Evolutionary conservation across 148 eudicot genomes (phyloP), one percentile per base, ranked within the genome.

Genomic region (Persicaria tinctoria): DNA sequence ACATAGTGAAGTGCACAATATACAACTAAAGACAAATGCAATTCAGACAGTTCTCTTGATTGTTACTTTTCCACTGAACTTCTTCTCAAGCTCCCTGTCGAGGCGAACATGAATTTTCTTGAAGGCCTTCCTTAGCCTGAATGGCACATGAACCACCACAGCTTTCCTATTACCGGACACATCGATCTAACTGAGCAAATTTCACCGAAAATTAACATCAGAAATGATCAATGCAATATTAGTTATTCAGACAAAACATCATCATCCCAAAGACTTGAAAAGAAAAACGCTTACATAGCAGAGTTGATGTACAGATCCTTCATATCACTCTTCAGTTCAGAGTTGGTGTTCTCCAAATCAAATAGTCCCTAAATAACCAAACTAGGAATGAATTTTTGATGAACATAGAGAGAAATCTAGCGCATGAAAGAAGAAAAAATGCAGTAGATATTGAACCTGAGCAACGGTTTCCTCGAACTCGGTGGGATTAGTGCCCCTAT

Each of bases 61-160:
- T 23, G 14, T 32, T 27, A 62, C 68, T 45, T 62, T 62, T 32
- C 68, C 68, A 16, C 68, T 70, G 51, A 70, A 70, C 51, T 70
- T 70, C 73, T 70, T 70, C 73, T 70, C 73, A 70, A 70, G 73
- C 51, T 70, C 73, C 32, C 73, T 70, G 51, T 46, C 73, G 46
- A 70, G 68, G 51, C 73, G 73, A 70, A n/a, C n/a, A n/a, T n/a
- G n/a, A n/a, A n/a, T n/a, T n/a, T n/a, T n/a, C n/a, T n/a, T n/a
- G 73, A 8, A 70, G 6, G 73, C 73, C 51, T 62, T 62, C 73
- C 73, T 70, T 6, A 70, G 51, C 51, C 73, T 70, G 51, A 14
- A 70, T 3, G 73, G 73, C 20, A 70, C 73, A 46, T 70, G 51
- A 46, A 70, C 5, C 2, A 70, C 73, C 9, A 70, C 51, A 46